Percentiles rank a stretch among this genome's conserved stretches.
These are phyloP conservation scores for Pseudozyma sp. DNA, from an alignment of 1,284 basidiomycete species.

Conservation along the genomic window DNA sequence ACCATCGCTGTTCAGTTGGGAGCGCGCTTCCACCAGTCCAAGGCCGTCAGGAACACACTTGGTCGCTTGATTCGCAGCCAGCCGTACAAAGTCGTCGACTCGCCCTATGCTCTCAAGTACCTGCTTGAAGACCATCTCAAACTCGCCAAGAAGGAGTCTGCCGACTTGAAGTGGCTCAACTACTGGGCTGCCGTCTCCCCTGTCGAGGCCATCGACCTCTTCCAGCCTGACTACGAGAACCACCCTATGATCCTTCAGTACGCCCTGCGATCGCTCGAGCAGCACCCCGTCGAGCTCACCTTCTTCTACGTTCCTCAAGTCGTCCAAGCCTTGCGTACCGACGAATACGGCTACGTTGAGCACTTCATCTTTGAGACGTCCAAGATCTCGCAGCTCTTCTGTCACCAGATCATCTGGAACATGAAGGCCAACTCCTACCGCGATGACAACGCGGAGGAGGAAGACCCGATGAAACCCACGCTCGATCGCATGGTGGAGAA, in stretches of 20 bases:
- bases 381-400: constrained; percentile 97
- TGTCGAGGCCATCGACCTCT: constrained; percentile 71
- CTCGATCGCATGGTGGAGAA: constrained; percentile 87
- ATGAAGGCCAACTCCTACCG: constrained; percentile 99
- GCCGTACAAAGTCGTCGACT: constrained; percentile 78
- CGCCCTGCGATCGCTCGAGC: constrained; percentile 92
- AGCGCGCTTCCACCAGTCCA: constrained; percentile 82
- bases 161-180: constrained; percentile 77
- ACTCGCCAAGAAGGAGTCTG: constrained; percentile 71
- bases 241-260: constrained; percentile 93
- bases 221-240: constrained; percentile 72
- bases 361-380: constrained; percentile 97
- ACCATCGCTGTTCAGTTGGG: constrained; percentile 83
- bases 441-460: constrained; percentile 79
- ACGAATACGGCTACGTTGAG: constrained; percentile 84
- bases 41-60: constrained; percentile 77
- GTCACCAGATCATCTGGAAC: constrained; percentile 99
- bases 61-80: constrained; percentile 80
- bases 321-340: constrained; percentile 90
- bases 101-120: constrained; percentile 82
- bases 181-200: constrained; percentile 92
- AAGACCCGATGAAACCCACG: constrained; percentile 92
- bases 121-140: constrained; percentile 86
- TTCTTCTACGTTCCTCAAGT: constrained; percentile 99
- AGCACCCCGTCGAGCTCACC: constrained; percentile 92